Evolutionary conservation across 768 basidiomycete species (phyloP), one percentile per base, ranked within the genome.

Genomic region (Albatrellus ellisii): DNA sequence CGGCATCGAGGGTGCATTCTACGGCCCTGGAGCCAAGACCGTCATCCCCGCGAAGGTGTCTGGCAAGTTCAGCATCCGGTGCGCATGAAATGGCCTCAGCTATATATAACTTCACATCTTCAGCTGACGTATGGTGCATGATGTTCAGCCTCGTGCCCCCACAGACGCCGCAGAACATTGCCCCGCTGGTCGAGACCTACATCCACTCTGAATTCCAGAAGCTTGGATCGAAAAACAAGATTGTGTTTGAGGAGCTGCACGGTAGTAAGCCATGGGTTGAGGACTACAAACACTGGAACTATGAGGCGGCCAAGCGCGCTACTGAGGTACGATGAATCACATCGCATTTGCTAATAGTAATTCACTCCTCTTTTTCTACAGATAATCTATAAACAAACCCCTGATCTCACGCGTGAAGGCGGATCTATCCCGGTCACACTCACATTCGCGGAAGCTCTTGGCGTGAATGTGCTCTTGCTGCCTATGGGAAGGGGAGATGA

Each of bases 401-500:
- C 90, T 0, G 86, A 92, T 56, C 65, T 81, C 45, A 90, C 83
- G 2, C 75, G 89, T 31, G 90, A 94, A 58, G 89, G 89, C n/a
- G 92, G 92, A 4, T 88, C 87, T 5, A 92, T 92, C 48, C 91
- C 91, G 0, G 86, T 94, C 24, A 92, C 90, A 4, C 69, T 97
- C 44, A 92, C 89, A 1, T 94, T 98, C 57, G 88, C 91, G 8
- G 88, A 95, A 56, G 75, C 75, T 33, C 64, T 95, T 35, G 75
- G 76, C 10, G 80, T 90, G 42, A 95, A 91, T 54, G 87, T 95
- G 7, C 59, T 92, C 43, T 64, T 97, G 15, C 67, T 97, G 22
- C 94, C 91, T 1, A 92, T 94, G 80, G 90, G 90, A 2, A 70
- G 92, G 38, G 86, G 87, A 2, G 90, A 97, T 54, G 94, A 98